Conservation (phyloP, 306 rosid species). For the Geum urbanum region DNA sequence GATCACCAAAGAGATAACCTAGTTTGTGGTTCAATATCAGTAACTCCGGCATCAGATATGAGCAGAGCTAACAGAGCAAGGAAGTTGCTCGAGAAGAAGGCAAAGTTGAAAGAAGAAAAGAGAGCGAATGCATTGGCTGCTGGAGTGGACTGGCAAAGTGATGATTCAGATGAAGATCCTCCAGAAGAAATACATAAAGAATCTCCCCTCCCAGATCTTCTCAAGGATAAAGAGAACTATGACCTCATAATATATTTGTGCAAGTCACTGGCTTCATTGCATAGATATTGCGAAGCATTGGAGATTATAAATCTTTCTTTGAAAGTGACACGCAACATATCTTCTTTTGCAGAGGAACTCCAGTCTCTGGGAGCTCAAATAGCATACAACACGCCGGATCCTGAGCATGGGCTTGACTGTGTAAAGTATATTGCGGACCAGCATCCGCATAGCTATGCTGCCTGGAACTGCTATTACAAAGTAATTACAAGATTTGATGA, state of each 20-base stretch:
- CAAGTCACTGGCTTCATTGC: conserved; percentile 69
- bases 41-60: conserved; percentile 64
- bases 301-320: conserved; percentile 71
- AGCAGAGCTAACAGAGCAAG: conserved; percentile 75
- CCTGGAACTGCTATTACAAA: conserved; percentile 97
- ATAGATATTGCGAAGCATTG: conserved; percentile 70
- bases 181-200: conserved; percentile 44
- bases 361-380: conserved; percentile 86
- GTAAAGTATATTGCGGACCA: conserved; percentile 76
- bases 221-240: conserved; percentile 62
- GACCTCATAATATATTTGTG: conserved; percentile 71
- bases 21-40: conserved; percentile 60
- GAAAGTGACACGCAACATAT: conserved; percentile 43
- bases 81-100: conserved; percentile 65
- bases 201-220: conserved; percentile 64
- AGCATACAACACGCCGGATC: conserved; percentile 78
- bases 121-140: conserved; percentile 71
- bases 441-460: conserved; percentile 72
- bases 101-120: conserved; percentile 52
- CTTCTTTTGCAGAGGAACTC: conserved; percentile 66
- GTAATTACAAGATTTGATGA: conserved; percentile 77
- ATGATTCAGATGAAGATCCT: conserved; percentile 72
- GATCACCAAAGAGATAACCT: conserved; percentile 51
- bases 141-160: conserved; percentile 68
- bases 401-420: conserved; percentile 78